Conservation (phyloP, 306 rosid genomes). For the Rosa rugosa region DNA sequence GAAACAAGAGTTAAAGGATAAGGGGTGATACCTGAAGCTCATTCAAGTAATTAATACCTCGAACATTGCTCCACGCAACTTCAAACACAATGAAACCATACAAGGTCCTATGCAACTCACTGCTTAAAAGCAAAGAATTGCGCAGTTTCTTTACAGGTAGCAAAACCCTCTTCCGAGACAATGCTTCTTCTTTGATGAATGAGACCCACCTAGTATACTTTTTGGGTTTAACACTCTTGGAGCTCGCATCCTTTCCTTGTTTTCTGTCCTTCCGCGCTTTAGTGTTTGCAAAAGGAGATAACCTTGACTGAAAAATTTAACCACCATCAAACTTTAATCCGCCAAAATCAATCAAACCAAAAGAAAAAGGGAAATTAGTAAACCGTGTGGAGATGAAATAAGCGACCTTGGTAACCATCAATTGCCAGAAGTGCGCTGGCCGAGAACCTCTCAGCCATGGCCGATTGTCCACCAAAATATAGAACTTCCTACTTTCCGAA, state of each 20-base stretch:
- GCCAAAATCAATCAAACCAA: not conserved
- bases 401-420: slow-evolving; percentile 92
- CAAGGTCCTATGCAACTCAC: slow-evolving; percentile 77
- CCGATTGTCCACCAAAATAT: slow-evolving; percentile 91
- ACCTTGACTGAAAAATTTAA: slow-evolving; percentile 70
- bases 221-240: slow-evolving; percentile 41
- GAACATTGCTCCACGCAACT: slow-evolving; percentile 75
- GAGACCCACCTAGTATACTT: slow-evolving; percentile 60
- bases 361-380: not conserved
- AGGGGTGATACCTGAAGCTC: slow-evolving; percentile 79
- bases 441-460: slow-evolving; percentile 83
- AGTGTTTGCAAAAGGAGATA: slow-evolving; percentile 84
- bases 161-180: slow-evolving; percentile 68
- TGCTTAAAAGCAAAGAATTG: slow-evolving; percentile 59
- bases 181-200: slow-evolving; percentile 54
- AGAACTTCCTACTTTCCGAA: slow-evolving; percentile 63
- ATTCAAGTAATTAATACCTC: slow-evolving; percentile 88
- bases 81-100: slow-evolving; percentile 88
- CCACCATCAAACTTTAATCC: not conserved
- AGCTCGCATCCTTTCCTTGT: slow-evolving; percentile 45
- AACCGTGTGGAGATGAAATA: not conserved
- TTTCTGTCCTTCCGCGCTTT: slow-evolving; percentile 59
- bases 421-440: slow-evolving; percentile 88
- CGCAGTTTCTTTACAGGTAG: slow-evolving; percentile 77
- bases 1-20: slow-evolving; percentile 22